phyloP scores from a whole-genome alignment of 345 rosid species.

The Eucalyptus viminalis region DNA sequence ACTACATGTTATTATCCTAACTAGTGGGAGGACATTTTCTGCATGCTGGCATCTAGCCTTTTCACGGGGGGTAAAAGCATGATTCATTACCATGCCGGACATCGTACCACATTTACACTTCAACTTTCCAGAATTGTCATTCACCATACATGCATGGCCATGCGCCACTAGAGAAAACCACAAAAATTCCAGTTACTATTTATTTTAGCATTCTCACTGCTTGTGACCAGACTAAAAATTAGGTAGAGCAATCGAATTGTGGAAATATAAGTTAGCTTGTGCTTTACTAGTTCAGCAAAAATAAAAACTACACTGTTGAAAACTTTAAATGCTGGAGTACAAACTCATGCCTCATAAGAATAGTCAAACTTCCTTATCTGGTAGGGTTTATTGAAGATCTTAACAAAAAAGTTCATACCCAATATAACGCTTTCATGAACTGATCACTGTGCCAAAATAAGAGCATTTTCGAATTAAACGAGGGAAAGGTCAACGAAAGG shows the following conservation, averaged over 20 bases:
- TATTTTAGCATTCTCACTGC: neutral
- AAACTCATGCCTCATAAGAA: neutral
- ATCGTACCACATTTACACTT: neutral
- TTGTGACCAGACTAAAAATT: neutral
- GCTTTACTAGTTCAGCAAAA: neutral
- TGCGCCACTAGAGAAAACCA: neutral
- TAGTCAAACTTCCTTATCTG: neutral
- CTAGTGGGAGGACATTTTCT: neutral
- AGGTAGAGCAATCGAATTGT: neutral
- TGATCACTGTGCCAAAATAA: neutral
- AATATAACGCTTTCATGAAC: neutral
- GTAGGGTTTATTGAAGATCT: neutral
- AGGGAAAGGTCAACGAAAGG: neutral
- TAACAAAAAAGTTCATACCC: neutral
- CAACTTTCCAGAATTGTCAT: neutral
- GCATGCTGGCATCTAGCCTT: neutral
- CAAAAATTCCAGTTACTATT: neutral
- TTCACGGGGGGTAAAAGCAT: neutral
- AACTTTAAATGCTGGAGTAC: neutral
- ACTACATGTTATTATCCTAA: neutral
- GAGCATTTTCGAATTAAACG: neutral
- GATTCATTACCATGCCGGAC: neutral
- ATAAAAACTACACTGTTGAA: neutral
- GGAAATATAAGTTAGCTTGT: neutral
- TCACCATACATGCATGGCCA: neutral